These are phyloP conservation scores for Leccinum broughii DNA, from an alignment of 768 basidiomycete genomes.

Conservation along the genomic window DNA sequence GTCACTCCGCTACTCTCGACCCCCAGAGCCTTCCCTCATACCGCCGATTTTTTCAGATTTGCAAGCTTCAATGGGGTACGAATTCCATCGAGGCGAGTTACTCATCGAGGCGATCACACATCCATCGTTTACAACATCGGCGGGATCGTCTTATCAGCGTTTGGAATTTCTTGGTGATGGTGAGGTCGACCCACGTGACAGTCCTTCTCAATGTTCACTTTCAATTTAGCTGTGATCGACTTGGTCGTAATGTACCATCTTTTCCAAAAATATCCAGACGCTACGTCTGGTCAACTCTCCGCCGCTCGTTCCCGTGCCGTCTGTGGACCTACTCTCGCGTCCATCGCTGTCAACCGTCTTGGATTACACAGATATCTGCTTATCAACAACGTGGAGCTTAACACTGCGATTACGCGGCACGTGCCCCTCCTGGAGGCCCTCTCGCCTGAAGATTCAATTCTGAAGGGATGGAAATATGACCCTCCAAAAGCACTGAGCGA, in stretches of 20 bases:
- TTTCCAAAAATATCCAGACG: slow-evolving; percentile 64
- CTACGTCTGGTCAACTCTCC: slow-evolving; percentile 77
- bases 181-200: slow-evolving; percentile 36
- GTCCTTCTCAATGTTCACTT: slow-evolving; percentile 8
- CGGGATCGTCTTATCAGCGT: slow-evolving; percentile 73
- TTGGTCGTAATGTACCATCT: slow-evolving; percentile 73
- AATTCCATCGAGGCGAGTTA: slow-evolving; percentile 60
- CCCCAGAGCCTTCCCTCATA: slow-evolving; percentile 33
- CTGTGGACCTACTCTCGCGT: slow-evolving; percentile 73
- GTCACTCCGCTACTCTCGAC: slow-evolving; percentile 53
- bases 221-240: slow-evolving; percentile 60
- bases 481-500: slow-evolving; percentile 87
- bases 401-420: slow-evolving; percentile 58
- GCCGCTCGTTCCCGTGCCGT: slow-evolving; percentile 69
- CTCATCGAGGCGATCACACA: slow-evolving; percentile 84
- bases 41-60: slow-evolving; percentile 53
- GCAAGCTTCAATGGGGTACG: slow-evolving; percentile 68
- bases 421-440: slow-evolving; percentile 58
- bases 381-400: slow-evolving; percentile 67
- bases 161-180: slow-evolving; percentile 91
- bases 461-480: slow-evolving; percentile 76
- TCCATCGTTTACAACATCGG: slow-evolving; percentile 62
- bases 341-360: slow-evolving; percentile 63
- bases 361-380: slow-evolving; percentile 69
- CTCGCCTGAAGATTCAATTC: slow-evolving; percentile 60